Evolutionary conservation across 2,329 filamentous ascomycete species (phyloP), one percentile per base, ranked within the genome.

Genomic region (Aotearoamyces nothofagi): DNA sequence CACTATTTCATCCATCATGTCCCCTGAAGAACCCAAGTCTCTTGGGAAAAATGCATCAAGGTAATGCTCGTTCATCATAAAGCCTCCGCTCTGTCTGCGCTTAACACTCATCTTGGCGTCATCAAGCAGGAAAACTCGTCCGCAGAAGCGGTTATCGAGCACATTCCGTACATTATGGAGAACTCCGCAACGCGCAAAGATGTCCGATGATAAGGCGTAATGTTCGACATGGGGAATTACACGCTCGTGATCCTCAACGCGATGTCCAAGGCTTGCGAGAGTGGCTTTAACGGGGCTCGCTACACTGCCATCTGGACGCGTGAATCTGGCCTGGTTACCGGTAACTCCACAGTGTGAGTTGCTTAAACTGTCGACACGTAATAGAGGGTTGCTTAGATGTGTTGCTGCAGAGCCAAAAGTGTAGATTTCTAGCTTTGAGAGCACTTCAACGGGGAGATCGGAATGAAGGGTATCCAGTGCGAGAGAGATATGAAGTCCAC

Each of bases 381-480:
- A 17, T 35, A 67, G 61, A 0, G 78, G 78, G 39, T 81, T 81
- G 50, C 81, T 82, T 55, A 81, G 83, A 49, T 83, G 78, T 40
- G 80, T 80, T 1, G 78, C 75, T 0, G 77, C 78, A 30, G 69
- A 77, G 14, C 77, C 79, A 48, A 86, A 86, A 0, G 78, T 84
- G 8, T 73, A 75, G 3, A 84, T 66, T 47, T 84, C 78, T 1
- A 82, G 59, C 41, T 80, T 77, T 2, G 57, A 50, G 8, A 81
- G 54, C 5, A 73, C 51, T 34, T 72, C 61, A 29, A 70, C 66
- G 0, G 74, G 65, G 12, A 80, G 51, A 42, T 82, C 77, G 33
- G 74, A 69, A 4, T 82, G 58, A 2, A 84, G 58, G 71, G 77
- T 78, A 52, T 86, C 79, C 3, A 84, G 52, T 3, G 79, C 68